A percentile compares a stretch with the other conserved stretches of the same genome.
Evolutionary conservation across 495 filamentous ascomycete genomes (phyloP).

Genomic region (Penicillium parvum): DNA sequence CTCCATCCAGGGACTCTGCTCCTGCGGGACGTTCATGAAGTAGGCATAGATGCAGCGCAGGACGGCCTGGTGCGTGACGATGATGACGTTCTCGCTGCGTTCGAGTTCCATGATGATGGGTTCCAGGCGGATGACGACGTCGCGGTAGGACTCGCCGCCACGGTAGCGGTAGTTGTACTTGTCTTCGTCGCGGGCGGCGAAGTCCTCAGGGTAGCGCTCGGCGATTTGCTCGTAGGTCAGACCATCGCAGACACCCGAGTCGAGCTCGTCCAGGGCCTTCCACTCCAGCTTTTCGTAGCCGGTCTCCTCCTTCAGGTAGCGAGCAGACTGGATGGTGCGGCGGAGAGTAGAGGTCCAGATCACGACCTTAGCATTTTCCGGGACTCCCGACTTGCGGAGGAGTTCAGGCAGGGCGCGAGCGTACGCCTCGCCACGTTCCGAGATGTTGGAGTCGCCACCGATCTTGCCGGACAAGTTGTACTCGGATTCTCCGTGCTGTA

Average conservation of each 20-base stretch:
- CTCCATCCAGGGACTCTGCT: conserved; percentile 94
- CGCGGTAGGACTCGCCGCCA: conserved; percentile 93
- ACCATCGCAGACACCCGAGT: conserved; percentile 93
- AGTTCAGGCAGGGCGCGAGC: conserved; percentile 76
- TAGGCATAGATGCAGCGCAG: conserved; percentile 96
- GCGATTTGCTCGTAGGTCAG: conserved; percentile 94
- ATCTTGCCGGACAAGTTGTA: conserved; percentile 86
- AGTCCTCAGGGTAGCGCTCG: conserved; percentile 86
- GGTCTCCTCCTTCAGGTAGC: conserved; percentile 59
- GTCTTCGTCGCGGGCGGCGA: conserved; percentile 88
- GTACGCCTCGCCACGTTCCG: conserved; percentile 81
- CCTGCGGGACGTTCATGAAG: conserved; percentile 94
- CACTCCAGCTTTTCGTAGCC: conserved; percentile 89
- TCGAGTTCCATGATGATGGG: conserved; percentile 99
- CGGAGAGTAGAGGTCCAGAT: conserved; percentile 96
- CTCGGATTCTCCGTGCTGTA: conserved; percentile 85
- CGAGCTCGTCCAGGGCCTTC: conserved; percentile 97
- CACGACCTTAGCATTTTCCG: conserved; percentile 74
- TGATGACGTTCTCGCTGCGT: conserved; percentile 91
- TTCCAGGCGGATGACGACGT: conserved; percentile 95
- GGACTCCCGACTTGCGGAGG: conserved; percentile 70
- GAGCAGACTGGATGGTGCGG: conserved; percentile 87
- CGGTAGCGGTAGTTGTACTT: conserved; percentile 99
- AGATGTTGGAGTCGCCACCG: conserved; percentile 85
- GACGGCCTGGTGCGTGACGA: conserved; percentile 96